Base-by-base conservation (phyloP, 495 filamentous ascomycete genomes). In the Daldinia decipiens region DNA sequence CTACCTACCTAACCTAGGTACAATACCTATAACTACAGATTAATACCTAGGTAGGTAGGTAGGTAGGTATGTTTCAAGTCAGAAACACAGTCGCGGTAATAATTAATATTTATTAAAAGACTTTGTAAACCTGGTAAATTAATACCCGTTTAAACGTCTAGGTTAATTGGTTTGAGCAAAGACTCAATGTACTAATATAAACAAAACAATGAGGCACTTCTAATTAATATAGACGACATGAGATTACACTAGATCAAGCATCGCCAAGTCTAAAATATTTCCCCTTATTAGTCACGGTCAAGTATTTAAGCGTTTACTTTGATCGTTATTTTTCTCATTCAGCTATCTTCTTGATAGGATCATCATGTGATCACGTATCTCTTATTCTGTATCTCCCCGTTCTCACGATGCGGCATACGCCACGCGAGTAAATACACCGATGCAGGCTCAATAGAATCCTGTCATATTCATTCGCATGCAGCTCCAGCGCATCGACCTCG, bases 341-440 rank as follows among this genome's bases (percentile, higher is more conserved):
- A 69, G 34, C 53, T 56, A 63, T 70, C 62, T 67, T 65, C 62
- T 67, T 27, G 60, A 58, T 54, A 59, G 27, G 39, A 66, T 60
- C 51, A 65, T 68, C 70, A 24, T 69, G 47, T 68, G 65, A 68
- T 56, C 60, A 57, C 43, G 56, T 65, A 43, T 59, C 59, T 58
- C 19, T 47, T 45, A 21, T 69, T 55, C 52, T 52, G 24, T 24
- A 9, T 66, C 53, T 50, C 57, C 61, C 32, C 32, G 32, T 64
- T 32, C 38, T 36, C 38, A n/a, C 57, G 56, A 59, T 59, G 34
- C 24, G 24, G 38, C 36, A 21, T 55, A 56, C 21, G 40, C 56
- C 50, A 39, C 31, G 38, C 61, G 45, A 65, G 26, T 47, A 39
- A 34, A 57, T 27, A 54, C 45, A 26, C 58, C 55, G 56, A 60